phyloP scores from a whole-genome alignment of 192 early-diverging fungal species.

The Entophlyctis luteolus region DNA sequence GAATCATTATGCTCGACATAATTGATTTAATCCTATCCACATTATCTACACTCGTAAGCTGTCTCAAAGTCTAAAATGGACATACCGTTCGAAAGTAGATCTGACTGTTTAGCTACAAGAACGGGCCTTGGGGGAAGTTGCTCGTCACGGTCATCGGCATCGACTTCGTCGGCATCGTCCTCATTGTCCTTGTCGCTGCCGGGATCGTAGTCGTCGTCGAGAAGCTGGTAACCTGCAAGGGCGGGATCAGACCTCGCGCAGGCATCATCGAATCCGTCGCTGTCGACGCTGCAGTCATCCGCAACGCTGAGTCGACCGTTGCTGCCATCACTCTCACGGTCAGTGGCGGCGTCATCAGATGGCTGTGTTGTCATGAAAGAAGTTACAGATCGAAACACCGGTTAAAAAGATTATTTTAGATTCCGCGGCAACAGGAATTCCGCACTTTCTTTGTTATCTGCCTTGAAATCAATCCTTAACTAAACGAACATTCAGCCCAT shows the following conservation, averaged over 20 bases:
- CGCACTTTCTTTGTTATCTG: too few species aligned
- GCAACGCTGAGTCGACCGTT: not conserved
- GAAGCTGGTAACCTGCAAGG: not conserved
- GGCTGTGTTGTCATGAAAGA: too few species aligned
- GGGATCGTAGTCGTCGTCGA: constrained; percentile 12
- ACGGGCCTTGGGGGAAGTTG: not conserved
- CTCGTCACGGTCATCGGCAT: not conserved
- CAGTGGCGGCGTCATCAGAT: too few species aligned
- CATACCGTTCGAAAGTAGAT: not conserved
- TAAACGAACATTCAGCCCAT: constrained; percentile 9
- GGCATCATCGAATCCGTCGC: not conserved
- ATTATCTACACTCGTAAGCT: not conserved
- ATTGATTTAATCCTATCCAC: not conserved
- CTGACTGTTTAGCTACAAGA: not conserved
- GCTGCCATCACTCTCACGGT: not conserved
- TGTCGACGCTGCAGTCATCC: not conserved
- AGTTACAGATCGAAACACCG: too few species aligned
- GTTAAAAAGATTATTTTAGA: too few species aligned
- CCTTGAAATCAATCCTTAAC: not conserved
- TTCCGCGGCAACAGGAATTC: too few species aligned
- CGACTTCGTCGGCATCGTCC: not conserved
- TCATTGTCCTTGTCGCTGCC: not conserved
- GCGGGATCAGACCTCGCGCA: not conserved
- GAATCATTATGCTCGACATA: not conserved
- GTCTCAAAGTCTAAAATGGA: not conserved